These are phyloP conservation scores for Ustilago sp. DNA, from an alignment of 1,284 basidiomycete species.

Conservation along the genomic window DNA sequence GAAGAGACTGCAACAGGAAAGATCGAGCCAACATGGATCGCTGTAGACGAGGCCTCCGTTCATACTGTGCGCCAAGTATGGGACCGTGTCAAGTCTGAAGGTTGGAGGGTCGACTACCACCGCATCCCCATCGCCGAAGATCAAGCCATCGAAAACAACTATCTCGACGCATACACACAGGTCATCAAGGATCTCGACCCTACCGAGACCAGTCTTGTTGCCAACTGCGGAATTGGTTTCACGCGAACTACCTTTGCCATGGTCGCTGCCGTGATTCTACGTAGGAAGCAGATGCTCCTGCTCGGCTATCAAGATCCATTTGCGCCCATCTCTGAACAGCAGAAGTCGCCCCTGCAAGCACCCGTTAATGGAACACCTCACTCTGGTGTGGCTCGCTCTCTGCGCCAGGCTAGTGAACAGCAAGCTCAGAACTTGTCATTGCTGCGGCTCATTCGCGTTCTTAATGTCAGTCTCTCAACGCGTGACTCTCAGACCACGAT, in stretches of 20 bases:
- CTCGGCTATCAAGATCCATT: conserved; percentile 83
- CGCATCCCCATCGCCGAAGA: conserved; percentile 86
- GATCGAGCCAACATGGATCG: conserved; percentile 88
- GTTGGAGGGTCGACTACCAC: conserved; percentile 80
- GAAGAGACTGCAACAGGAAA: conserved; percentile 74
- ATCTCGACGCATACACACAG: conserved; percentile 87
- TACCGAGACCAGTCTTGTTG: conserved; percentile 83
- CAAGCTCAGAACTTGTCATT: conserved; percentile 85
- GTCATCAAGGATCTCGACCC: conserved; percentile 87
- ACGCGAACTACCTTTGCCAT: conserved; percentile 97
- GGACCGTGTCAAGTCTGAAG: conserved; percentile 77
- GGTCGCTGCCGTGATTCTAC: conserved; percentile 89
- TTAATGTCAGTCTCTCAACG: conserved; percentile 78
- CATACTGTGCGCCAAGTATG: conserved; percentile 88
- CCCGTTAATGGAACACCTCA: conserved; percentile 41
- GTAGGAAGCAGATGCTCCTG: conserved; percentile 85
- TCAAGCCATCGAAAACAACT: conserved; percentile 68
- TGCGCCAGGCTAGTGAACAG: conserved; percentile 73
- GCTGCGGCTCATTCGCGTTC: conserved; percentile 82
- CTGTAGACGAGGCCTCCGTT: conserved; percentile 85
- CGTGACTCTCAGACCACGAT: conserved; percentile 60
- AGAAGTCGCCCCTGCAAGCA: conserved; percentile 34
- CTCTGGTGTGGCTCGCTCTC: conserved; percentile 47
- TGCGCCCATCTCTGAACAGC: conserved; percentile 36
- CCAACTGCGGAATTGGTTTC: conserved; percentile 97